Percentiles rank a stretch among this genome's conserved stretches.
Conservation (phyloP, 768 basidiomycete species). For the Lanmaoa pseudosensibilis region DNA sequence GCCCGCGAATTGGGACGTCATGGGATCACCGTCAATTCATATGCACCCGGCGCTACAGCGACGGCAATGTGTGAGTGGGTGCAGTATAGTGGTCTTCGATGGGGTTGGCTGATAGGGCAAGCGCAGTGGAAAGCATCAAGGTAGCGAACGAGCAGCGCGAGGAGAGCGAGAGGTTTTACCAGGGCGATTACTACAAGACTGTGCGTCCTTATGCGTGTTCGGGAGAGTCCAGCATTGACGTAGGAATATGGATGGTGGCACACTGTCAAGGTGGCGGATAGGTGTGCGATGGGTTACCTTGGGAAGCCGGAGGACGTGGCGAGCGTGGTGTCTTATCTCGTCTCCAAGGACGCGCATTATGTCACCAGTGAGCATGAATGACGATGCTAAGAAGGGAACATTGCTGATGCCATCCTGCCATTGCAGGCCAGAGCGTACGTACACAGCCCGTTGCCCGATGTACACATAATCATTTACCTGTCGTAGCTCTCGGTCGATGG, state of each 20-base stretch:
- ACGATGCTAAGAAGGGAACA: not conserved
- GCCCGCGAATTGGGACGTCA: slow-evolving; percentile 28
- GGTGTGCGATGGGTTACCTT: slow-evolving; percentile 7
- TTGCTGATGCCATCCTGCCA: not conserved
- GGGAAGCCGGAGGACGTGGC: slow-evolving; percentile 24
- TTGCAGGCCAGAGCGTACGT: not conserved
- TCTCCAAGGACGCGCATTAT: slow-evolving; percentile 29
- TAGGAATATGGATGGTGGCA: not conserved
- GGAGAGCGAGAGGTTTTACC: not conserved
- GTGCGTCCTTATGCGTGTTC: not conserved
- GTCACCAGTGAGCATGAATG: slow-evolving; percentile 26
- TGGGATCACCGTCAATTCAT: slow-evolving; percentile 31
- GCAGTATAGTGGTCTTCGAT: not conserved
- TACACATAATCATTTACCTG: not conserved
- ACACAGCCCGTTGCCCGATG: not conserved
- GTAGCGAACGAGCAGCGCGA: not conserved
- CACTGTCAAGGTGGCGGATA: not conserved
- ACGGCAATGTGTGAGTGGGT: slow-evolving; percentile 25
- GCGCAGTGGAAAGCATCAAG: not conserved
- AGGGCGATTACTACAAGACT: not conserved
- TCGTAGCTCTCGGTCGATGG: slow-evolving; percentile 12
- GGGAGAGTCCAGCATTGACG: not conserved
- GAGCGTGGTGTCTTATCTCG: slow-evolving; percentile 31
- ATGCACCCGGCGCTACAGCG: slow-evolving; percentile 29
- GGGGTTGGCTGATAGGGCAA: not conserved